Conservation (phyloP, 345 rosid species). For the Psidium guajava region DNA sequence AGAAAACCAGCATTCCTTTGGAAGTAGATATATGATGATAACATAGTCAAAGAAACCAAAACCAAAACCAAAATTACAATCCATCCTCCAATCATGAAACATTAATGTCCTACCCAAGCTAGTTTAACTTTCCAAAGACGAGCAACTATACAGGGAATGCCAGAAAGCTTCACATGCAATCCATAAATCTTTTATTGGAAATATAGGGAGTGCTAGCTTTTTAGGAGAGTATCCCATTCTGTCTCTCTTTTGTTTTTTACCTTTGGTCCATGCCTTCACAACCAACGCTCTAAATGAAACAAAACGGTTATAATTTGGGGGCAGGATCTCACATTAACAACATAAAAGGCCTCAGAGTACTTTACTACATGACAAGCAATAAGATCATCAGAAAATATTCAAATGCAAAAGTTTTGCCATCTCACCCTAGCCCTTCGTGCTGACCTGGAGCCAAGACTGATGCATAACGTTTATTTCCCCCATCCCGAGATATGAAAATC, state of each 20-base stretch:
- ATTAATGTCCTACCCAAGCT: background rate
- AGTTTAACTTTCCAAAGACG: background rate
- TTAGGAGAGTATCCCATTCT: background rate
- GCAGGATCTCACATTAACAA: background rate
- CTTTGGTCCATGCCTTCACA: background rate
- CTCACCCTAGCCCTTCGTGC: constrained; percentile 90
- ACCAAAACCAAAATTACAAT: background rate
- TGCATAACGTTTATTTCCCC: constrained; percentile 69
- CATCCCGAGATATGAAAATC: constrained; percentile 97
- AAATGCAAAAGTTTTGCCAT: background rate
- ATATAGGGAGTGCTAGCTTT: background rate
- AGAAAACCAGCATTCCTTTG: background rate
- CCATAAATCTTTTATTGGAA: background rate
- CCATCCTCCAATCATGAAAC: background rate
- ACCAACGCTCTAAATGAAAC: background rate
- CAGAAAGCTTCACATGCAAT: background rate
- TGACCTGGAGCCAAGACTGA: constrained; percentile 98
- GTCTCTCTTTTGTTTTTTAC: background rate
- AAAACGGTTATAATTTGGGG: background rate
- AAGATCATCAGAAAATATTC: background rate
- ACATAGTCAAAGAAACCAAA: background rate
- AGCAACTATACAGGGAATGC: background rate
- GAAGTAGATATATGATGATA: background rate
- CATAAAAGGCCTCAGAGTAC: background rate
- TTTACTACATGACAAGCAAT: background rate